Evolutionary conservation across 2,329 filamentous ascomycete genomes (phyloP), one percentile per base, ranked within the genome.

Genomic region (Ceratocystis albifundus): DNA sequence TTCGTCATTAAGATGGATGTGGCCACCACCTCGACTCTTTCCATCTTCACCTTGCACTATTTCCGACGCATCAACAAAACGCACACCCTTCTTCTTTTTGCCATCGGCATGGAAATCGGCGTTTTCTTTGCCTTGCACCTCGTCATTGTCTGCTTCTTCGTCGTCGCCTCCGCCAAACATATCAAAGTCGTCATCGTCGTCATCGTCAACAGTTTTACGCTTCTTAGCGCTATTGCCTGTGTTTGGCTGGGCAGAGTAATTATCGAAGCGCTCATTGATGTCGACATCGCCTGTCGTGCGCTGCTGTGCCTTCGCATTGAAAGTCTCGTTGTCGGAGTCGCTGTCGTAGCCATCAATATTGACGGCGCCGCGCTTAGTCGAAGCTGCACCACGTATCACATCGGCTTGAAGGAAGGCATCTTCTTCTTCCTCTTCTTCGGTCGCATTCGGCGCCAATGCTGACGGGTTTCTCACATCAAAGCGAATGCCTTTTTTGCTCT

Each of bases 321-420:
- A 95, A 57, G 89, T 91, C 73, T 97, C 94, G 70, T 95, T 93
- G 64, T 88, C 84, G 1, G 93, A 96, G 76, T 99, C 94, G 8
- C 88, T 94, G 71, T 97, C 93, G 77, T 97, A 99, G 63, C 94
- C 94, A 73, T 97, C 94, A 50, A 99, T 85, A 72, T 97, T 96
- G 66, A 99, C 89, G 0, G 93, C 94, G 70, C 93, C 93, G 69
- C 94, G 89, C 75, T 96, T 96, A 0, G 90, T 89, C 50, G 85
- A 83, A 41, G 84, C 82, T 20, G 84, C 81, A 1, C 87, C 88
- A 17, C 92, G 91, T 70, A 97, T 96, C 48, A 96, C 92, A 73
- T 97, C 94, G 25, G 92, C 90, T 63, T 96, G 90, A 7, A 99
- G 83, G 32, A 93, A 83, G 0, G 85, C 84, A 71, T 91, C 80